These are phyloP conservation scores for Cyberlindnera euphorbiiphila DNA, from an alignment of 805 yeast species.

Conservation along the genomic window DNA sequence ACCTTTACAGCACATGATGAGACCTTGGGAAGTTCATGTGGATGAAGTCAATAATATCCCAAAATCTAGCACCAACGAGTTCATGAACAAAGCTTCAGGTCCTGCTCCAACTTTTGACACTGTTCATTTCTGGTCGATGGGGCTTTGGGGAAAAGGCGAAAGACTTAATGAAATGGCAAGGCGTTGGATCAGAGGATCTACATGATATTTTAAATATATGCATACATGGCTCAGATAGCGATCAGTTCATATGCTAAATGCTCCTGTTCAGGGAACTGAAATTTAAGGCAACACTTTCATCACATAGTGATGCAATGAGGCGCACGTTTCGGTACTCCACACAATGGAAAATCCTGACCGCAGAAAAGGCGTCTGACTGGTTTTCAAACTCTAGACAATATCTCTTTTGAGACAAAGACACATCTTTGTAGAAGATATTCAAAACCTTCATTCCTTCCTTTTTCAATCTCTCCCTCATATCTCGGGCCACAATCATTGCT, in stretches of 20 bases:
- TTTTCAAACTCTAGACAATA: background rate
- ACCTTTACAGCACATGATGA: slow-evolving; percentile 46
- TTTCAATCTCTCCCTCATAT: background rate
- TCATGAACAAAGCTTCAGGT: slow-evolving; percentile 8
- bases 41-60: background rate
- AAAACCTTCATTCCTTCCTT: background rate
- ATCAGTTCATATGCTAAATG: background rate
- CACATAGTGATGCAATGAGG: slow-evolving; percentile 8
- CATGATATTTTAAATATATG: no score
- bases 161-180: slow-evolving; percentile 47
- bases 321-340: background rate
- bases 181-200: slow-evolving; percentile 54
- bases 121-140: slow-evolving; percentile 68
- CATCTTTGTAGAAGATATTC: background rate
- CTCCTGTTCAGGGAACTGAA: slow-evolving; percentile 3
- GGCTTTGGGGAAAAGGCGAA: slow-evolving; percentile 52
- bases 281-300: slow-evolving; percentile 7
- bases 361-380: slow-evolving; percentile 1
- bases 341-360: slow-evolving; percentile 10
- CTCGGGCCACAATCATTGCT: background rate
- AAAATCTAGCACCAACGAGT: slow-evolving; percentile 13
- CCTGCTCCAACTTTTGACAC: slow-evolving; percentile 38
- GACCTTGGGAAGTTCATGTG: slow-evolving; percentile 65
- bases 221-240: no score
- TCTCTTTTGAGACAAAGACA: background rate